These are phyloP conservation scores for Exophiala lecanii-corni DNA, from an alignment of 2,329 filamentous ascomycete genomes.

Conservation along the genomic window DNA sequence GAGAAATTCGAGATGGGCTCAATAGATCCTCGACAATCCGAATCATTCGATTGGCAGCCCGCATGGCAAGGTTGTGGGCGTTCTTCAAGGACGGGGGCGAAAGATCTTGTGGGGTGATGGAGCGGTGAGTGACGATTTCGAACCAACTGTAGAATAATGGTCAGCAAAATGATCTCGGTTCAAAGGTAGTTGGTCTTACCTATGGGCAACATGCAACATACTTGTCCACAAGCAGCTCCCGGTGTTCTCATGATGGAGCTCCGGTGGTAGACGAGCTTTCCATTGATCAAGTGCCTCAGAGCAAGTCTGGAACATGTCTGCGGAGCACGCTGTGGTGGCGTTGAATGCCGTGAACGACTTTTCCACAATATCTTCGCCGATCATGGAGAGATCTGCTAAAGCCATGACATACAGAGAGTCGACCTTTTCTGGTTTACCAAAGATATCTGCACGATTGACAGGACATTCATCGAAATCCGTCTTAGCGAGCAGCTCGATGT, in stretches of 20 bases:
- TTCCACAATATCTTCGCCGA: slow-evolving; percentile 17
- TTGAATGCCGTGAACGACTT: slow-evolving; percentile 20
- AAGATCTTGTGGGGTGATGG: slow-evolving; percentile 16
- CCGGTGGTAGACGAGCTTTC: slow-evolving; percentile 11
- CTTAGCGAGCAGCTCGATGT: slow-evolving; percentile 25
- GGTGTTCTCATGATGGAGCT: slow-evolving; percentile 11
- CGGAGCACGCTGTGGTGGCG: slow-evolving; percentile 12
- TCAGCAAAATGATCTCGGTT: background rate
- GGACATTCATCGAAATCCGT: slow-evolving; percentile 25
- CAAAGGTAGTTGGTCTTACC: slow-evolving; percentile 6
- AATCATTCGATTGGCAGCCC: slow-evolving; percentile 23
- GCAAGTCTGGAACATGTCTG: slow-evolving; percentile 19
- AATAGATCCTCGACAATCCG: slow-evolving; percentile 25
- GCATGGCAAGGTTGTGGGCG: slow-evolving; percentile 15
- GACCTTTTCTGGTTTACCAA: slow-evolving; percentile 11
- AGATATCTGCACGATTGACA: slow-evolving; percentile 11
- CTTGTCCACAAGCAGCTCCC: slow-evolving; percentile 18
- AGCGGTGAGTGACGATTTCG: slow-evolving; percentile 20
- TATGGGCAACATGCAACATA: slow-evolving; percentile 19
- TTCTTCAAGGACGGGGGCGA: slow-evolving; percentile 18
- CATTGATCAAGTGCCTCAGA: slow-evolving; percentile 18
- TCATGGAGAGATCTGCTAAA: slow-evolving; percentile 18
- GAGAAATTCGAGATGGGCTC: slow-evolving; percentile 14
- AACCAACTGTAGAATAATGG: slow-evolving; percentile 11
- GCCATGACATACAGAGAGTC: slow-evolving; percentile 19